phyloP scores from a whole-genome alignment of 768 basidiomycete species.

The Kwoniella newhampshirensis region DNA sequence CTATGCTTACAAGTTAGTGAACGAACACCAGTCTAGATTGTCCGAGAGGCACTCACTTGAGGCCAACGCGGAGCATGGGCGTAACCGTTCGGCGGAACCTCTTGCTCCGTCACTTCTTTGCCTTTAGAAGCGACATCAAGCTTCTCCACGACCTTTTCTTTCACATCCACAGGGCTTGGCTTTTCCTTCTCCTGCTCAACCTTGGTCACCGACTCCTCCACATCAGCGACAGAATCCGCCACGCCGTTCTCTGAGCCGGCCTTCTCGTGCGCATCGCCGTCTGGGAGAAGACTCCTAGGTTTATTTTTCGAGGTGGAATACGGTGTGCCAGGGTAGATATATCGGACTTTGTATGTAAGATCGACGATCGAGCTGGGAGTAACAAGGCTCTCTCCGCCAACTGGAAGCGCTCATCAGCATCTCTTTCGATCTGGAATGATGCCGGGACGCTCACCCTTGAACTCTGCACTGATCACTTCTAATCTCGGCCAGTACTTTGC shows the following conservation, averaged over 20 bases:
- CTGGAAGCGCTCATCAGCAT: slow-evolving; percentile 54
- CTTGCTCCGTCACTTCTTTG: slow-evolving; percentile 66
- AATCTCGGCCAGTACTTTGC: slow-evolving; percentile 66
- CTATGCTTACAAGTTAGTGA: slow-evolving; percentile 53
- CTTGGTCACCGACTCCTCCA: slow-evolving; percentile 55
- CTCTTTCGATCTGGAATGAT: neutral
- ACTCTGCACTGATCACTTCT: slow-evolving; percentile 76
- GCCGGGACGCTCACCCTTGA: slow-evolving; percentile 67
- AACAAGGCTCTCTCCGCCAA: slow-evolving; percentile 84
- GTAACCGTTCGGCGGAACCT: slow-evolving; percentile 57
- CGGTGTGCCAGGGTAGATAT: slow-evolving; percentile 60
- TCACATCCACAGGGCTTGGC: slow-evolving; percentile 44
- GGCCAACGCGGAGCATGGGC: slow-evolving; percentile 97
- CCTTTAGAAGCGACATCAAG: slow-evolving; percentile 41
- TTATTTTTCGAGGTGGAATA: slow-evolving; percentile 4
- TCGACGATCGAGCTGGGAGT: slow-evolving; percentile 86
- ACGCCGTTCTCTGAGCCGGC: slow-evolving; percentile 41
- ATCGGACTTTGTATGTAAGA: slow-evolving; percentile 76
- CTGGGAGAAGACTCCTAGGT: slow-evolving; percentile 4
- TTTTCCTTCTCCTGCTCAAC: slow-evolving; percentile 54
- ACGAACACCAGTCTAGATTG: neutral
- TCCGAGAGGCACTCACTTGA: slow-evolving; percentile 64
- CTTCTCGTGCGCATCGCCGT: slow-evolving; percentile 28
- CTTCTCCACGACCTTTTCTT: slow-evolving; percentile 30
- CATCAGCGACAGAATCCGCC: slow-evolving; percentile 28